Evolutionary conservation across 805 yeast genomes (phyloP), one percentile per base, ranked within the genome.

Genomic region (Cyberlindnera petersonii): DNA sequence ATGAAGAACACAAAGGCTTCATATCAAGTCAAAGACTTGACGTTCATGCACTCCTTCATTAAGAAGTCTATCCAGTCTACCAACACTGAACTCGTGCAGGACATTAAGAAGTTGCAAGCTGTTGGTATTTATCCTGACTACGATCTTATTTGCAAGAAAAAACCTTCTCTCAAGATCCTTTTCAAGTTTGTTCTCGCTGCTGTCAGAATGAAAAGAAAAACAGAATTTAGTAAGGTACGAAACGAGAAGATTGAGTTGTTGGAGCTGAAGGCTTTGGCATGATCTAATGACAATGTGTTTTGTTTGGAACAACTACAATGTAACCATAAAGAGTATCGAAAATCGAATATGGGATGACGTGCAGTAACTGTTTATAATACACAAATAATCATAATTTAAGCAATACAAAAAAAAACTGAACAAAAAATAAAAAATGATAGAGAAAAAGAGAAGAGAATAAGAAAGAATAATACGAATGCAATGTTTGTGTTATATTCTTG

Each of bases 1-100:
- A 68, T 76, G 37, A 72, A 69, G 48, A 58, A 74, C 33, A 66
- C 67, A 32, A 77, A 75, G 40, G 54, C 68, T 37, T 60, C 64
- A 34, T 59, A 62, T 30, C 42, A 50, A 30, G 53, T 57, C 17
- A 51, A 58, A 9, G 72, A 66, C 45, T 55, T 67, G 41, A 60
- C 52, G 42, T 67, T 58, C 44, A 53, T 57, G 45, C 53, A 61
- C 36, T 47, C 55, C 7, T 65, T 61, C 42, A 51, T 63, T 49
- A 43, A 50, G 30, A 46, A 48, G 31, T 55, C 65, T 18, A 46
- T 63, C 22, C 51, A 52, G 24, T 47, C 50, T 9, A 57, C 49
- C 11, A 57, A 49, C 29, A 40, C 37, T n/a, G 43, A 50, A 21
- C 31, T 58, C n/a, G 41, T 49, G 9, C 40, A 42, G 10, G 64